Evolutionary conservation across 805 yeast genomes (phyloP).

Genomic region (Cyberlindnera meyerae): DNA sequence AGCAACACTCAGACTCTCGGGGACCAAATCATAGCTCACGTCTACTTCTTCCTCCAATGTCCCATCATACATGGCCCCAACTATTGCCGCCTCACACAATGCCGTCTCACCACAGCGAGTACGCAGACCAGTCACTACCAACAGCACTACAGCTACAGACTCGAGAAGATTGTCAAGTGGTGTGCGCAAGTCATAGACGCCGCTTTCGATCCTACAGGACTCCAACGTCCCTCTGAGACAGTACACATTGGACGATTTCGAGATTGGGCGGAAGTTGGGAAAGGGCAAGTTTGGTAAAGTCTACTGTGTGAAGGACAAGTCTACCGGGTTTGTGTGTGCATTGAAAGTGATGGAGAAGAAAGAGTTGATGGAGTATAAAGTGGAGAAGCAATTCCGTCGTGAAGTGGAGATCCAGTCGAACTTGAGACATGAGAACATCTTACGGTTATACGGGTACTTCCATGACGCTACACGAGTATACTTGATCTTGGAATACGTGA

Average conservation of each 20-base stretch:
- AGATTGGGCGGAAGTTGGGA: slow-evolving; percentile 81
- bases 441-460: slow-evolving; percentile 82
- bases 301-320: slow-evolving; percentile 76
- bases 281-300: slow-evolving; percentile 94
- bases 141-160: neutral
- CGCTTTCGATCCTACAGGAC: slow-evolving; percentile 23
- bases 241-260: slow-evolving; percentile 61
- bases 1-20: slow-evolving; percentile 11
- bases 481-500: slow-evolving; percentile 76
- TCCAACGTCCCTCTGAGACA: slow-evolving; percentile 25
- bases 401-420: slow-evolving; percentile 89
- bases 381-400: slow-evolving; percentile 80
- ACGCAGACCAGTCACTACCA: slow-evolving; percentile 13
- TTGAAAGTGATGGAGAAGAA: slow-evolving; percentile 84
- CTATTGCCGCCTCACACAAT: slow-evolving; percentile 24
- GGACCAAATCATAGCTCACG: slow-evolving; percentile 8
- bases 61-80: slow-evolving; percentile 29
- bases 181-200: slow-evolving; percentile 17
- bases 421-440: slow-evolving; percentile 71
- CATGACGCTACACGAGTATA: slow-evolving; percentile 78
- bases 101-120: slow-evolving; percentile 20
- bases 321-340: slow-evolving; percentile 79
- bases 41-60: neutral
- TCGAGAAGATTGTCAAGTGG: slow-evolving; percentile 6
- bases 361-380: slow-evolving; percentile 68